Evolutionary conservation across 805 yeast genomes (phyloP), one percentile per base, ranked within the genome.

Genomic region (Torulaspora gathmanii): DNA sequence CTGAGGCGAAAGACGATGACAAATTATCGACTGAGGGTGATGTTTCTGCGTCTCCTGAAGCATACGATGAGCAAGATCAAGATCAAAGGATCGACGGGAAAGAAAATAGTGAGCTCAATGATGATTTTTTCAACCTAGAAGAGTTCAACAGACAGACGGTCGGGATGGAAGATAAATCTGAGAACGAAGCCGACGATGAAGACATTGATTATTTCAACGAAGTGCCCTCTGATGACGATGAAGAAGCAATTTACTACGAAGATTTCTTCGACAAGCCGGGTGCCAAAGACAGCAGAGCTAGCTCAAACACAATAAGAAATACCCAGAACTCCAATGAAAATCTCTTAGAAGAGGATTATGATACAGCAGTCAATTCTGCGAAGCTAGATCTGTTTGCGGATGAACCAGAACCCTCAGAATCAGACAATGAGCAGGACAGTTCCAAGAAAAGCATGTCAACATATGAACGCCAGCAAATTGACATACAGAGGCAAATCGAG

Each of bases 81-180:
- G 63, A 49, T 23, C 61, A 46, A 5, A 65, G 53, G n/a, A 56
- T 44, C 5, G 58, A 47, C 7, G 52, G 53, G 12, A 65, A 57
- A 13, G 64, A 44, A 15, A 51, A 68, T 2, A 77, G 74, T 56
- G 91, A 89, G 1, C 71, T 90, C 25, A 86, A 90, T 60, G 95
- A 87, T 57, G 86, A 80, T 5, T 83, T 89, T 54, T 91, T 91
- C 60, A 80, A 86, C 48, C 78, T 91, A 33, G 95, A 88, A 53
- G 86, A 84, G 43, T 91, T 86, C 70, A 86, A 84, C 66, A 78
- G 75, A 58, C 88, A 82, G 61, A 79, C 81, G n/a, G 58, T 85
- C 33, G 34, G 20, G 34, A 31, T 31, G 17, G 34, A 31, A 7
- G 20, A 31, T 19, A 19, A 16, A 16, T 5, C n/a, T 16, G 84